phyloP scores from a whole-genome alignment of 129 eudicot species.

The Flaveria bidentis region DNA sequence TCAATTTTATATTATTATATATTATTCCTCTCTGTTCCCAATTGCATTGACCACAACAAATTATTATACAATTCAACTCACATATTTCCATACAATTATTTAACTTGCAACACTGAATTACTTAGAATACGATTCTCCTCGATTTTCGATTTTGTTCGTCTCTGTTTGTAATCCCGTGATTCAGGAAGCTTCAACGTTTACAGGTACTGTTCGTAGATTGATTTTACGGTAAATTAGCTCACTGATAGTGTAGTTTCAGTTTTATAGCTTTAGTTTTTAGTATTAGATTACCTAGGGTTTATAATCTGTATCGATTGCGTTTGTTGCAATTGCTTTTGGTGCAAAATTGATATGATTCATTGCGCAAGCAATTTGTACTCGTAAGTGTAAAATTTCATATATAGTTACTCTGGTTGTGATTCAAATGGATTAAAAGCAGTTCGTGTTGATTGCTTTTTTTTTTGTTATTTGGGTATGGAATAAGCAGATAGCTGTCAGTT shows the following conservation, averaged over 20 bases:
- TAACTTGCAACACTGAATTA: slow-evolving; percentile 14
- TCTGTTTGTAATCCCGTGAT: slow-evolving; percentile 22
- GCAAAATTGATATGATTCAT: neutral
- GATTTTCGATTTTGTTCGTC: neutral
- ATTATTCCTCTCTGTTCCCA: slow-evolving; percentile 16
- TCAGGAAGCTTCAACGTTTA: slow-evolving; percentile 17
- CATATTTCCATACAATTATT: slow-evolving; percentile 18
- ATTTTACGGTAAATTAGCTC: neutral
- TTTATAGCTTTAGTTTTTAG: neutral
- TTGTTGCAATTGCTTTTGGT: neutral
- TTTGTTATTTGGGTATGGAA: neutral
- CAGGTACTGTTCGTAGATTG: slow-evolving; percentile 18
- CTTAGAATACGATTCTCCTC: slow-evolving; percentile 4
- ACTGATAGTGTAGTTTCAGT: neutral
- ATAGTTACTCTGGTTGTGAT: neutral
- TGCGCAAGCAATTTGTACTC: neutral
- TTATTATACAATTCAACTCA: slow-evolving; percentile 15
- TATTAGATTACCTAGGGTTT: slow-evolving; percentile 21
- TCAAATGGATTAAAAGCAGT: neutral
- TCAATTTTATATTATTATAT: slow-evolving; percentile 3
- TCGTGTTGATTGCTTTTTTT: neutral
- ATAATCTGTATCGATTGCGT: neutral
- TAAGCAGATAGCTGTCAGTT: neutral
- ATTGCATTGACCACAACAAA: slow-evolving; percentile 10
- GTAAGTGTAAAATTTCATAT: neutral